phyloP scores from a whole-genome alignment of 306 rosid species.

The Gastrolobium bilobum region DNA sequence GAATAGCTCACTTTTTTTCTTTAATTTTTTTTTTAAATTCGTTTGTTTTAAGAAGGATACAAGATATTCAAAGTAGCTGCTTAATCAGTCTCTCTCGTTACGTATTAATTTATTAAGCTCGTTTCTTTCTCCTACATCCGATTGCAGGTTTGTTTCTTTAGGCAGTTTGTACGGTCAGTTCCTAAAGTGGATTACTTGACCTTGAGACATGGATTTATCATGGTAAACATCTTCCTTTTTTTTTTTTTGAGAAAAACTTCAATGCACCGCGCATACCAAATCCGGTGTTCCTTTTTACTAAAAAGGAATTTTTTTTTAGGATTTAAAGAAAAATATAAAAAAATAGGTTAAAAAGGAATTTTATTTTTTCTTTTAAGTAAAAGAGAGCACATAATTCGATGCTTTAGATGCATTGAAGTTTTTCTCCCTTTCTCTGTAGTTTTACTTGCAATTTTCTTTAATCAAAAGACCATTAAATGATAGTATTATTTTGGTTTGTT shows the following conservation, averaged over 20 bases:
- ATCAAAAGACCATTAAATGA: not conserved
- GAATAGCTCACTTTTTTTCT: not conserved
- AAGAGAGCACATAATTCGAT: too few species aligned
- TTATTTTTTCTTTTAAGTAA: too few species aligned
- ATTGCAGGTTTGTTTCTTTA: conserved; percentile 73
- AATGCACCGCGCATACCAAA: too few species aligned
- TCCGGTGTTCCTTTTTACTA: too few species aligned
- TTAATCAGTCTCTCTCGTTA: not conserved
- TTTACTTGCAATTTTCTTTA: not conserved
- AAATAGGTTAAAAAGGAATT: too few species aligned
- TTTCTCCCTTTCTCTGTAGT: conserved; percentile 7
- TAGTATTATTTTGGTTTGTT: too few species aligned
- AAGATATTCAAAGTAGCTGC: not conserved
- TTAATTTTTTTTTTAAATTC: too few species aligned
- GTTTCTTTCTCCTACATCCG: not conserved
- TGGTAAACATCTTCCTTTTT: conserved; percentile 54
- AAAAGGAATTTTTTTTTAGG: too few species aligned
- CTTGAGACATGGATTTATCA: conserved; percentile 88
- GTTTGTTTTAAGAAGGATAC: not conserved
- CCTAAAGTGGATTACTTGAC: conserved; percentile 94
- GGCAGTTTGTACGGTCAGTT: conserved; percentile 92
- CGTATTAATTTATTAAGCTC: not conserved
- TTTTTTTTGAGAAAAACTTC: too few species aligned
- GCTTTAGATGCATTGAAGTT: too few species aligned
- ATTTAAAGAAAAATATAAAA: too few species aligned